A percentile compares a stretch with the other conserved stretches of the same genome.
phyloP scores from a whole-genome alignment of 768 basidiomycete species.

The Calocybe gangraenosa region DNA sequence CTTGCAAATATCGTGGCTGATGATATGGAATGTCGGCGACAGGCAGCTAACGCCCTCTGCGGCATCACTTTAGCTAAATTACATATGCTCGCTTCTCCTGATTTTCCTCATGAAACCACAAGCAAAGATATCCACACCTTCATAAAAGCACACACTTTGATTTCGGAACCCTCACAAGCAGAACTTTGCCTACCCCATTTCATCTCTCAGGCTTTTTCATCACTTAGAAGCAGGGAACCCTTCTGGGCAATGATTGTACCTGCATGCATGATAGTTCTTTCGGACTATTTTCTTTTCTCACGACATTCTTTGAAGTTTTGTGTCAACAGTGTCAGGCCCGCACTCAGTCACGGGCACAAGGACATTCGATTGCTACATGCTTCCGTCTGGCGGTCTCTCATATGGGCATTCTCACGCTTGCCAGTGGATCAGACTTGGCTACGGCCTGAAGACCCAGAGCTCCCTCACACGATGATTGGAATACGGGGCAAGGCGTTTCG shows the following conservation, averaged over 20 bases:
- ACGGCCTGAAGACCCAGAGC: constrained; percentile 15
- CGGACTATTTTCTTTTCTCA: constrained; percentile 39
- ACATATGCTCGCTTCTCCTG: constrained; percentile 8
- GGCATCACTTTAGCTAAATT: constrained; percentile 47
- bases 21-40: constrained; percentile 32
- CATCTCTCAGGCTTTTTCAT: constrained; percentile 24
- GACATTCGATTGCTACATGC: constrained; percentile 34
- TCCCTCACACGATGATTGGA: constrained; percentile 15
- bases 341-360: constrained; percentile 29
- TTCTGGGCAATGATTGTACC: constrained; percentile 42
- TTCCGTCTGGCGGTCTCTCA: constrained; percentile 48
- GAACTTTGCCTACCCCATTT: constrained; percentile 21
- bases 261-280: constrained; percentile 44
- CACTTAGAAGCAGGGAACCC: constrained; percentile 25
- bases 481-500: constrained; percentile 32
- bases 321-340: constrained; percentile 27
- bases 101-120: constrained; percentile 21
- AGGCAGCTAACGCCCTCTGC: constrained; percentile 55
- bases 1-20: constrained; percentile 26
- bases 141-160: constrained; percentile 20
- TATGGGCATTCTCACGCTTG: constrained; percentile 48
- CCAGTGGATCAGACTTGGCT: constrained; percentile 21
- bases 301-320: constrained; percentile 35
- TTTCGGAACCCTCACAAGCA: neutral
- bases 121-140: constrained; percentile 24